These are phyloP conservation scores for Luffa acutangula DNA, from an alignment of 306 rosid genomes.

Conservation along the genomic window DNA sequence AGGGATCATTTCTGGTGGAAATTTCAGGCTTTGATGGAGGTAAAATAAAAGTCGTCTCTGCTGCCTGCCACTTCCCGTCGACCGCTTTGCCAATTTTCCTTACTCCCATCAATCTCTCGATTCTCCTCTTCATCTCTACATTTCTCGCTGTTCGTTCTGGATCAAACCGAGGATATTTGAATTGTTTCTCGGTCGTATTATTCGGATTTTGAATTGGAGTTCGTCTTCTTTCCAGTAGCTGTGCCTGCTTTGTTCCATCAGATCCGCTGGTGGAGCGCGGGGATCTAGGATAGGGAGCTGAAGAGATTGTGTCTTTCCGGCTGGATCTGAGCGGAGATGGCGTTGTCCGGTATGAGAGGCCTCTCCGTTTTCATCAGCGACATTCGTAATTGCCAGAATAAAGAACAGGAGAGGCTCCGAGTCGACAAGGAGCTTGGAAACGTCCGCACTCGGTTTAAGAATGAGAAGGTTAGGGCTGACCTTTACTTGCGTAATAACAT, in stretches of 20 bases:
- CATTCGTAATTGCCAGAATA: constrained; percentile 92
- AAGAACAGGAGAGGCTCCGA: constrained; percentile 93
- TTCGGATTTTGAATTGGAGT: constrained; percentile 18
- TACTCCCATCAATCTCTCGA: constrained; percentile 43
- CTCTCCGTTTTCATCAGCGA: constrained; percentile 97
- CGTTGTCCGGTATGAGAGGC: constrained; percentile 98
- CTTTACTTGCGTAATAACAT: not conserved
- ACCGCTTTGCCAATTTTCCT: constrained; percentile 42
- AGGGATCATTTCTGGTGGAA: constrained; percentile 3
- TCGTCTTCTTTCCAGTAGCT: constrained; percentile 18
- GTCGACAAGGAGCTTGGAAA: constrained; percentile 99
- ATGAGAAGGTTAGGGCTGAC: constrained; percentile 78
- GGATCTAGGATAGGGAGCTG: constrained; percentile 40
- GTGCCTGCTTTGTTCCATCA: constrained; percentile 13
- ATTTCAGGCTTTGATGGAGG: constrained; percentile 8
- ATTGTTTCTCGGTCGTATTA: not conserved
- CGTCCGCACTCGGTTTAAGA: constrained; percentile 92
- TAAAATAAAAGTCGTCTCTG: constrained; percentile 39
- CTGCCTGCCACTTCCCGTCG: constrained; percentile 31
- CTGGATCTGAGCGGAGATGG: constrained; percentile 76
- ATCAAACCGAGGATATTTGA: constrained; percentile 7
- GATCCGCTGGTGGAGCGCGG: constrained; percentile 36
- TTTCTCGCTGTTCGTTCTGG: constrained; percentile 10
- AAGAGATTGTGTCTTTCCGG: constrained; percentile 10
- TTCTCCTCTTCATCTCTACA: not conserved